phyloP scores from a whole-genome alignment of 1,284 basidiomycete genomes.

The Austroboletus novae-zelandiae region DNA sequence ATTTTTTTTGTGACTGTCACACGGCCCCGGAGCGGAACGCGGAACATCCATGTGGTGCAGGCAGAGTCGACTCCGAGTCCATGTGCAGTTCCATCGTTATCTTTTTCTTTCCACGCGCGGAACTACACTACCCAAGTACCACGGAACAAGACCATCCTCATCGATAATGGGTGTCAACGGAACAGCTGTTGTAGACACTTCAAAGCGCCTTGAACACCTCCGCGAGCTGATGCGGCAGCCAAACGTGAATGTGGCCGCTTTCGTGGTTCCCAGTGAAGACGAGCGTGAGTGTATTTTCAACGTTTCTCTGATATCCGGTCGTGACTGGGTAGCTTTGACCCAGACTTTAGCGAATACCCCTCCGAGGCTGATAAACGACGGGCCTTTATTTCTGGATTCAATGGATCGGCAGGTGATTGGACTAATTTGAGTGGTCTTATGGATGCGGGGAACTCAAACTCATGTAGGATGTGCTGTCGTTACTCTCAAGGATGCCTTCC shows the following conservation, averaged over 20 bases:
- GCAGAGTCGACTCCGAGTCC: conserved; percentile 17
- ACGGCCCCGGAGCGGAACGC: conserved; percentile 20
- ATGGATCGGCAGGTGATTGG: conserved; percentile 80
- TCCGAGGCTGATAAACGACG: conserved; percentile 83
- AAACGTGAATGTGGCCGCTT: conserved; percentile 60
- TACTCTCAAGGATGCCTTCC: conserved; percentile 66
- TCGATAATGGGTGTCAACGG: conserved; percentile 32
- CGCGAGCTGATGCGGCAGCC: conserved; percentile 65
- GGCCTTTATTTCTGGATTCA: conserved; percentile 89
- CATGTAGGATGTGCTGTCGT: conserved; percentile 75
- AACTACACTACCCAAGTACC: not conserved
- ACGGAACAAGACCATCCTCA: conserved; percentile 10
- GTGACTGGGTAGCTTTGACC: not conserved
- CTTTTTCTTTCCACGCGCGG: conserved; percentile 13
- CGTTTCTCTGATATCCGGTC: not conserved
- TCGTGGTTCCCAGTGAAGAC: conserved; percentile 85
- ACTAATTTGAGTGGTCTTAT: not conserved
- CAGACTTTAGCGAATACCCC: conserved; percentile 90
- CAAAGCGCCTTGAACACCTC: conserved; percentile 56
- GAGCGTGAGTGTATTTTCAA: conserved; percentile 59
- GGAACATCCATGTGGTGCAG: conserved; percentile 26
- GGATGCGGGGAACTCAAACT: not conserved
- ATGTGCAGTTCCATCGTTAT: conserved; percentile 22
- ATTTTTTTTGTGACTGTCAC: not conserved
- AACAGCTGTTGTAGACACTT: conserved; percentile 59